Percentiles rank a stretch among this genome's conserved stretches.
Conservation (phyloP, 371 early-diverging fungal species). For the Rhizopus sp. region DNA sequence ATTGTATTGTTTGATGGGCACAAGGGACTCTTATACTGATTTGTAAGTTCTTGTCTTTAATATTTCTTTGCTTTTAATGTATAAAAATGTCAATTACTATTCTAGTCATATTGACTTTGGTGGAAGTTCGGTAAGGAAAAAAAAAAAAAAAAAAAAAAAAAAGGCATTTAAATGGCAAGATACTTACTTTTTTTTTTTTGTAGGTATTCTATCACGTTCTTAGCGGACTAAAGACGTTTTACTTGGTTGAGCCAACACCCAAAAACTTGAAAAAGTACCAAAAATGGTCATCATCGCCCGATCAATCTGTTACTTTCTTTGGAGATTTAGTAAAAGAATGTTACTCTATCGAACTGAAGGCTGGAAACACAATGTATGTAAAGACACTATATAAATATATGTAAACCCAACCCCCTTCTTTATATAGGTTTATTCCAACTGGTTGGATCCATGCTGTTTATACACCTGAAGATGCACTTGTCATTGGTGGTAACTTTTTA, state of each 20-base stretch:
- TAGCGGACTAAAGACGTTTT: conserved; percentile 83
- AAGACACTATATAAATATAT: neutral
- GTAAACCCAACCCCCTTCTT: neutral
- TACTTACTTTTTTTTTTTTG: neutral
- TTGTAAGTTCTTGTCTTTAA: conserved; percentile 55
- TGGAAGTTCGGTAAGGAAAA: conserved; percentile 73
- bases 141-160: neutral
- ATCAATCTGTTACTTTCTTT: conserved; percentile 78
- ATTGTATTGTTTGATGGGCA: conserved; percentile 90
- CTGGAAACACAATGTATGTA: conserved; percentile 79
- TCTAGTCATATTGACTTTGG: conserved; percentile 88
- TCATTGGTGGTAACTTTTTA: conserved; percentile 93
- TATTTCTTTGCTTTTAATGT: neutral
- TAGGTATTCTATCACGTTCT: conserved; percentile 84
- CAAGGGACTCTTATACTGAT: conserved; percentile 86
- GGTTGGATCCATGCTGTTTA: conserved; percentile 97
- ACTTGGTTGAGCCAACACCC: conserved; percentile 83
- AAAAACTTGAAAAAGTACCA: conserved; percentile 84
- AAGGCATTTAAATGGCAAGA: neutral
- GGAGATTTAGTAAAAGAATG: conserved; percentile 79
- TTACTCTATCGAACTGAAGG: conserved; percentile 62
- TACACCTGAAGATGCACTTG: conserved; percentile 84
- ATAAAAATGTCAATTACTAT: neutral
- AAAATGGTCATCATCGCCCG: conserved; percentile 83
- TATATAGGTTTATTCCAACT: conserved; percentile 80